These are phyloP conservation scores for Baorangia bicolor DNA, from an alignment of 768 basidiomycete species.

Conservation along the genomic window DNA sequence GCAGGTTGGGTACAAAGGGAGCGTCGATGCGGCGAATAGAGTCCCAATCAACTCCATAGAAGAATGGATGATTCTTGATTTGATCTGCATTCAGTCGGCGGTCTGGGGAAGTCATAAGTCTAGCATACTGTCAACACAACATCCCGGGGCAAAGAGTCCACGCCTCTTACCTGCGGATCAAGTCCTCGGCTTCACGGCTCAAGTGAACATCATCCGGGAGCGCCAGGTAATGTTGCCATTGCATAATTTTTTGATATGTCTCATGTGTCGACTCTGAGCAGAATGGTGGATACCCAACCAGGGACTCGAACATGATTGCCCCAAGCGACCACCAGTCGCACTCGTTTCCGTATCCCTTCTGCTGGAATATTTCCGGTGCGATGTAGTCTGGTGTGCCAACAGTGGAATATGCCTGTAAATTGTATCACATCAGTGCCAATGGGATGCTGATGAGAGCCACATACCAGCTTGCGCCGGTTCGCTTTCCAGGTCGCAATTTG, in stretches of 20 bases:
- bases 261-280: conserved; percentile 96
- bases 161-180: conserved; percentile 68
- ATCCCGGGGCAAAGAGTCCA: neutral
- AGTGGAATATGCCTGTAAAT: conserved; percentile 86
- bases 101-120: conserved; percentile 84
- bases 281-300: conserved; percentile 97
- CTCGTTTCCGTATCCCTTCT: conserved; percentile 97
- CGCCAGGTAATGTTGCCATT: conserved; percentile 82
- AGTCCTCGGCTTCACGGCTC: conserved; percentile 86
- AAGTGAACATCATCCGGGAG: conserved; percentile 96
- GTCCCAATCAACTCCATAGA: conserved; percentile 94
- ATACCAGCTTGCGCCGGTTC: conserved; percentile 89
- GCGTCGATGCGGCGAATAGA: conserved; percentile 86
- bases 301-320: conserved; percentile 97
- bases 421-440: neutral
- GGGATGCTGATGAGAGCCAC: conserved; percentile 19
- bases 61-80: conserved; percentile 90
- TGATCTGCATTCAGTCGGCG: conserved; percentile 77
- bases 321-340: conserved; percentile 99
- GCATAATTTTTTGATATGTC: conserved; percentile 96
- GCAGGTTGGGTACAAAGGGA: conserved; percentile 93
- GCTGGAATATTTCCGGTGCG: conserved; percentile 94
- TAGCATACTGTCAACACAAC: conserved; percentile 28
- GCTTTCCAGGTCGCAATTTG: conserved; percentile 99
- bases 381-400: conserved; percentile 98